Evolutionary conservation across 345 rosid genomes (phyloP).

Genomic region (Eucalyptus microcorys): DNA sequence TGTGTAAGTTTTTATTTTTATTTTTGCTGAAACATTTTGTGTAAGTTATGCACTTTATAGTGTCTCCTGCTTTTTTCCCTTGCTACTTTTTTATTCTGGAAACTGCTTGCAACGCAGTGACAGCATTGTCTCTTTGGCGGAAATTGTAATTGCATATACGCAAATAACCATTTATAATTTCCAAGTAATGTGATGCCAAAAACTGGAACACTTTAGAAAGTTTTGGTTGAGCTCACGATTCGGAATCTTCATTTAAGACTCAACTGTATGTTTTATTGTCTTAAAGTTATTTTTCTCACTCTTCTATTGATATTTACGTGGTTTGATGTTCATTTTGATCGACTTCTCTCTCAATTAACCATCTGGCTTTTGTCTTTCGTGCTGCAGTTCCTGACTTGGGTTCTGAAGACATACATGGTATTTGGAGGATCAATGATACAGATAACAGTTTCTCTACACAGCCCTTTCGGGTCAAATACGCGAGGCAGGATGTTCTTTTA

Average conservation of each 20-base stretch:
- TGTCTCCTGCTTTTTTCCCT: not conserved
- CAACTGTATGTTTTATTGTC: not conserved
- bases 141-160: not conserved
- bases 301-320: not conserved
- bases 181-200: not conserved
- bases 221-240: not conserved
- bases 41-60: not conserved
- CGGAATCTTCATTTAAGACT: not conserved
- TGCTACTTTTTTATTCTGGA: not conserved
- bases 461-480: constrained; percentile 81
- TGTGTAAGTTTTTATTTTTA: not conserved
- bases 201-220: not conserved
- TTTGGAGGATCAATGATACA: constrained; percentile 77
- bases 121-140: not conserved
- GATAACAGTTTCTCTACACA: constrained; percentile 86
- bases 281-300: not conserved
- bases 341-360: not conserved
- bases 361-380: not conserved
- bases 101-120: not conserved
- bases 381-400: constrained; percentile 52
- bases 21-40: not conserved
- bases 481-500: constrained; percentile 82
- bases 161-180: not conserved
- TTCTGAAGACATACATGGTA: constrained; percentile 42
- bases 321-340: not conserved